A percentile compares a stretch with the other conserved stretches of the same genome.
Conservation (phyloP, 345 rosid species). For the Turnera subulata region DNA sequence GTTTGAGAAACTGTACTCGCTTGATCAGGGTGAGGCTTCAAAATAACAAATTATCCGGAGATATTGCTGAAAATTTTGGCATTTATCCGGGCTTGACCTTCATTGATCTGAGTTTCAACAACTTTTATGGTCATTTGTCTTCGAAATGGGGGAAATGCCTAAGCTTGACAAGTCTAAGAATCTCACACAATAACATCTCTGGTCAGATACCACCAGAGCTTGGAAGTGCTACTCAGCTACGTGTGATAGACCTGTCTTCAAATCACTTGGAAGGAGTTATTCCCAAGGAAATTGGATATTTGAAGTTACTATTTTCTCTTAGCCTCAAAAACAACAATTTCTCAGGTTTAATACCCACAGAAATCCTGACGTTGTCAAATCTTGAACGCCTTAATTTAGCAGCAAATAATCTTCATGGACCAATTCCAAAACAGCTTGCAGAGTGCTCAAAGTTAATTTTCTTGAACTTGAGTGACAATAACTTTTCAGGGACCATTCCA, state of each 20-base stretch:
- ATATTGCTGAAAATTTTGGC: neutral
- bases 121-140: conserved; percentile 8
- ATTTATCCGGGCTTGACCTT: neutral
- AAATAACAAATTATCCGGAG: neutral
- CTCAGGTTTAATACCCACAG: neutral
- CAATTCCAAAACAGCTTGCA: neutral
- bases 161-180: neutral
- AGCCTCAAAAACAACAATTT: neutral
- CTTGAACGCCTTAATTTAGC: neutral
- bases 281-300: conserved; percentile 1
- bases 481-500: neutral
- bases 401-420: neutral
- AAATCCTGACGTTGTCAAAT: neutral
- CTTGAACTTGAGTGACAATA: neutral
- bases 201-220: neutral
- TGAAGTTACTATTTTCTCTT: neutral
- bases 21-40: neutral
- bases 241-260: neutral
- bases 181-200: neutral
- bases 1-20: neutral
- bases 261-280: neutral
- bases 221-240: neutral
- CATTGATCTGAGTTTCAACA: neutral
- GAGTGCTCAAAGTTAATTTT: neutral
- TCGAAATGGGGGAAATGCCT: neutral